These are phyloP conservation scores for Psilocybe cyanescens DNA, from an alignment of 768 basidiomycete species.

Conservation along the genomic window DNA sequence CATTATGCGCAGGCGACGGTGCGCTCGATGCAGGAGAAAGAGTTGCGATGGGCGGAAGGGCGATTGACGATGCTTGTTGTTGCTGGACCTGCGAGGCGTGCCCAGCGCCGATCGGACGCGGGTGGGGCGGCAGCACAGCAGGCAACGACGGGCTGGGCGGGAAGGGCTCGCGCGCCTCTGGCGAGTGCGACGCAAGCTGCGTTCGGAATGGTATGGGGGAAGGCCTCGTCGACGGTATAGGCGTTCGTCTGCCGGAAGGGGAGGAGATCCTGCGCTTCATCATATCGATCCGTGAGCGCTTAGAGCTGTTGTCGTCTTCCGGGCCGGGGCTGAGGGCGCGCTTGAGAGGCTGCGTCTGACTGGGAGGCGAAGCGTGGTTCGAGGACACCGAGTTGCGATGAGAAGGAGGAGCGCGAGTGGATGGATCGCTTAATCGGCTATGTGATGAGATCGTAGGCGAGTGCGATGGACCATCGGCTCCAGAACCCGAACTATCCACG, in stretches of 20 bases:
- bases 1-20: conserved; percentile 49
- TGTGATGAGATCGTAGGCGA: conserved; percentile 65
- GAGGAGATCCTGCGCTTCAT: conserved; percentile 57
- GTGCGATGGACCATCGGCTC: conserved; percentile 43
- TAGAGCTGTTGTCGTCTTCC: conserved; percentile 54
- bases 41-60: conserved; percentile 73
- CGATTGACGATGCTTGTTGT: conserved; percentile 42
- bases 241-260: conserved; percentile 55
- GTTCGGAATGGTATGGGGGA: conserved; percentile 78
- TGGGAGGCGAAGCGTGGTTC: conserved; percentile 63
- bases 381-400: conserved; percentile 75
- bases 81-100: conserved; percentile 36
- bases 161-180: conserved; percentile 62
- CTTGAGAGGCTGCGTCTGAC: conserved; percentile 52
- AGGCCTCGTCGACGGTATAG: conserved; percentile 62
- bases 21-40: conserved; percentile 64
- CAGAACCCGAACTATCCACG: conserved; percentile 30
- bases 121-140: conserved; percentile 72
- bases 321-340: conserved; percentile 70
- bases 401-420: conserved; percentile 50
- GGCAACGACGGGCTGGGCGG: conserved; percentile 60
- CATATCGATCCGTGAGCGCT: conserved; percentile 66
- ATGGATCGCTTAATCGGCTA: conserved; percentile 53
- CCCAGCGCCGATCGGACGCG: conserved; percentile 68
- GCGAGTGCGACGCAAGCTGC: conserved; percentile 70